Evolutionary conservation across 148 eudicot genomes (phyloP).

Genomic region (Vaccinium macrocarpon): DNA sequence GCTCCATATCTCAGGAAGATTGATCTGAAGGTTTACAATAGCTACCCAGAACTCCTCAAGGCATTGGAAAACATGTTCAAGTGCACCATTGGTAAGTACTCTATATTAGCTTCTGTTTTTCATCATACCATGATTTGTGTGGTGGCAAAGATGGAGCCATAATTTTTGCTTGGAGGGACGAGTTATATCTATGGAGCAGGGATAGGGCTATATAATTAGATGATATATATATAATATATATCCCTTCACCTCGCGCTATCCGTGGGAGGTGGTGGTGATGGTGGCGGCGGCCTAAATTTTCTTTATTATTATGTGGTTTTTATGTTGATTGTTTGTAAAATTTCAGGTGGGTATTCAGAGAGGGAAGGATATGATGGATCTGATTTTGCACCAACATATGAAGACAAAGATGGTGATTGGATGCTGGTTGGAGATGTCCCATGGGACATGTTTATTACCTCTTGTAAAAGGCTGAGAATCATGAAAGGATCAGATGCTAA

Average conservation of each 20-base stretch:
- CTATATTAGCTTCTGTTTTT: too few species aligned
- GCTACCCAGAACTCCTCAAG: conserved; percentile 45
- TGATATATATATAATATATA: too few species aligned
- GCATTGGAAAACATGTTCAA: conserved; percentile 52
- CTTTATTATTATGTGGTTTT: neutral
- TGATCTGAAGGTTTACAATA: conserved; percentile 41
- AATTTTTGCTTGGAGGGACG: too few species aligned
- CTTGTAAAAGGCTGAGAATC: conserved; percentile 52
- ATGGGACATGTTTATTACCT: conserved; percentile 50
- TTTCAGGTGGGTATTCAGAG: conserved; percentile 34
- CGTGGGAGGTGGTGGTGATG: too few species aligned
- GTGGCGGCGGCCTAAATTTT: neutral
- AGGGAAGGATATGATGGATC: conserved; percentile 41
- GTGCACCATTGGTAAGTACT: conserved; percentile 33
- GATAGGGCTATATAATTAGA: too few species aligned
- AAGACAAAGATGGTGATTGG: conserved; percentile 60
- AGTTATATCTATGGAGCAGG: too few species aligned
- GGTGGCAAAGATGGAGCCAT: too few species aligned
- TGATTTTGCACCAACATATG: conserved; percentile 42
- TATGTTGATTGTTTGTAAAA: neutral
- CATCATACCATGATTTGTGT: too few species aligned
- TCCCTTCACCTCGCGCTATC: too few species aligned
- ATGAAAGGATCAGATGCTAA: conserved; percentile 53
- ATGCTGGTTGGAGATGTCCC: conserved; percentile 62
- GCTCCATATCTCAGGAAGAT: conserved; percentile 53